These are phyloP conservation scores for Fraxinus pennsylvanica DNA, from an alignment of 257 asterid species.

Conservation along the genomic window DNA sequence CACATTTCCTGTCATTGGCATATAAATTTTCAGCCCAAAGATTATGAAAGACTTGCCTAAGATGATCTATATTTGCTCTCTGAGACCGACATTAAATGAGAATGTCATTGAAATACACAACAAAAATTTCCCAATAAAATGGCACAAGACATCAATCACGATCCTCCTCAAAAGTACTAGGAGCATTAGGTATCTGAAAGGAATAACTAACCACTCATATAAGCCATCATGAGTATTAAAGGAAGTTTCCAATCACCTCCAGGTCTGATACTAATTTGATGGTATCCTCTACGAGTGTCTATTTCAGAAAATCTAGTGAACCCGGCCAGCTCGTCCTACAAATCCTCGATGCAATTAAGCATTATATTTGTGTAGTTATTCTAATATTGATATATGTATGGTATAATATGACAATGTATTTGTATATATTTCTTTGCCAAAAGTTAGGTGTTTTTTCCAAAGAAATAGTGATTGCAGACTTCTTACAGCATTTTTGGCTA, in stretches of 20 bases:
- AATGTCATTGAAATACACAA: neutral
- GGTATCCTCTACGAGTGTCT: neutral
- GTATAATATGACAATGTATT: neutral
- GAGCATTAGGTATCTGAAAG: neutral
- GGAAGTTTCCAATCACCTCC: neutral
- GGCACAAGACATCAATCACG: neutral
- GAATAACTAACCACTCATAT: conserved; percentile 1
- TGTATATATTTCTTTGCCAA: neutral
- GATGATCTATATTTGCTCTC: neutral
- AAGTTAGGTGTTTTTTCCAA: neutral
- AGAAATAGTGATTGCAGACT: neutral
- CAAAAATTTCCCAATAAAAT: neutral
- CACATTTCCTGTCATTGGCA: neutral
- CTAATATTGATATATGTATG: neutral
- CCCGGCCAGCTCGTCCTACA: neutral
- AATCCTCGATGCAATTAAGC: neutral
- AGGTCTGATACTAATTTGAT: neutral
- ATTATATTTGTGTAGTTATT: neutral
- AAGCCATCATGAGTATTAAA: neutral
- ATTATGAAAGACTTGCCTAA: neutral
- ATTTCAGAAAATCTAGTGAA: neutral
- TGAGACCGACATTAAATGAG: neutral
- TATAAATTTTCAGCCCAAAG: neutral
- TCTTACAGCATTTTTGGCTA: neutral
- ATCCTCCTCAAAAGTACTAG: neutral